phyloP scores from a whole-genome alignment of 2,329 filamentous ascomycete genomes.

The Ambrosiella beaveri region DNA sequence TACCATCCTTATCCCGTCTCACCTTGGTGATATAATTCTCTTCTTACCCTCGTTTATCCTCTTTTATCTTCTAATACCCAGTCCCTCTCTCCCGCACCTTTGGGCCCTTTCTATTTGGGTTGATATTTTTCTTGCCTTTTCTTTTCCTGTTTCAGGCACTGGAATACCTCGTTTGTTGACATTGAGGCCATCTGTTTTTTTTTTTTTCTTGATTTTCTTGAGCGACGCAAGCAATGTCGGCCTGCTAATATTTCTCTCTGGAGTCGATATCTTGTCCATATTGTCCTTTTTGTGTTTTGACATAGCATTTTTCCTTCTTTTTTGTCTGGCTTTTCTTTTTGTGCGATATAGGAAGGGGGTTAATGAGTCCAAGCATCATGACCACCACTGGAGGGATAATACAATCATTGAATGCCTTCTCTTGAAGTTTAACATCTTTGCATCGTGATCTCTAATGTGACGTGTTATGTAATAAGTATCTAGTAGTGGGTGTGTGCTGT shows the following conservation, averaged over 20 bases:
- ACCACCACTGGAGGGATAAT: neutral
- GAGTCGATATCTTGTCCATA: neutral
- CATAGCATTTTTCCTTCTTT: neutral
- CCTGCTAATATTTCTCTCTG: slow-evolving; percentile 1
- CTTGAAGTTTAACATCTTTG: neutral
- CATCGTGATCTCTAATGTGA: neutral
- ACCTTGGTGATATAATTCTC: neutral
- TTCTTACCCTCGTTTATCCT: neutral
- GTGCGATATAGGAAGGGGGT: neutral
- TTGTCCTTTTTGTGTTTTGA: neutral
- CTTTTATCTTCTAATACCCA: neutral
- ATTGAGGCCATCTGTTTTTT: neutral
- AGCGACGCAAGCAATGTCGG: neutral
- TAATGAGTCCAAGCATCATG: slow-evolving; percentile 11
- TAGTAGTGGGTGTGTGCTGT: neutral
- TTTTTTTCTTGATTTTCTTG: neutral
- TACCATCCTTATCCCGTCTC: neutral
- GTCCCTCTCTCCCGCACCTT: neutral
- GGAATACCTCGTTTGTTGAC: neutral
- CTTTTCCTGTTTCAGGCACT: neutral
- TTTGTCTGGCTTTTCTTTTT: neutral
- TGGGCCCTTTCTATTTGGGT: neutral
- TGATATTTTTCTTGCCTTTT: neutral
- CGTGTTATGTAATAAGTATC: neutral
- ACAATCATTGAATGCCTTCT: neutral